These are phyloP conservation scores for Talaromyces nanjingensis DNA, from an alignment of 495 filamentous ascomycete genomes.

Conservation along the genomic window DNA sequence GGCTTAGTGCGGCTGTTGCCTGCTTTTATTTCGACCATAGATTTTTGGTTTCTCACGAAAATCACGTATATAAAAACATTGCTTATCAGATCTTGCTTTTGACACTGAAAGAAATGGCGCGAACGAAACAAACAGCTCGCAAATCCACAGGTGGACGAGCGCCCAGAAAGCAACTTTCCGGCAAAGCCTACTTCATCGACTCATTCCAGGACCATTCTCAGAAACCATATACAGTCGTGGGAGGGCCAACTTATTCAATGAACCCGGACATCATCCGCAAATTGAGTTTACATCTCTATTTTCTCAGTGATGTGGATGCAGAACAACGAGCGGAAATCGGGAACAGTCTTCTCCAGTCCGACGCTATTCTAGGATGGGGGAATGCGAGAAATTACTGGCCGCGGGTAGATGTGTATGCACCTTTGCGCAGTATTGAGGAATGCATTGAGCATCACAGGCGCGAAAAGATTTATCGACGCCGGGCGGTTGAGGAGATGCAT, in stretches of 20 bases:
- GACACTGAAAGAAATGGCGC: no score
- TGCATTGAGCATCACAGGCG: constrained; percentile 1
- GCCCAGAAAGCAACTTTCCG: not conserved
- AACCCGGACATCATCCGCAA: not conserved
- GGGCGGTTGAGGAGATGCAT: constrained; percentile 1
- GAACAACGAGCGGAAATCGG: not conserved
- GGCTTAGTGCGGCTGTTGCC: not conserved
- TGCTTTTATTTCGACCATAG: not conserved
- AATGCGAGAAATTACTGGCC: constrained; percentile 4
- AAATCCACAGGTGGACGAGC: not conserved
- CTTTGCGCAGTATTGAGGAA: constrained; percentile 1
- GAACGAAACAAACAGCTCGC: not conserved
- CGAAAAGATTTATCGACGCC: not conserved
- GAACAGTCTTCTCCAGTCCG: not conserved
- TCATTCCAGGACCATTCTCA: not conserved
- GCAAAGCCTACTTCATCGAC: not conserved
- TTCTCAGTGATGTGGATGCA: not conserved
- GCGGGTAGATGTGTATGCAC: constrained; percentile 1
- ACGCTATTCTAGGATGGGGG: not conserved
- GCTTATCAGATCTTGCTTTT: no score
- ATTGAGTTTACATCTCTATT: constrained; percentile 3
- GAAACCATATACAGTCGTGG: not conserved
- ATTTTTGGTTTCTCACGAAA: not conserved
- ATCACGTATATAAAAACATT: no score
- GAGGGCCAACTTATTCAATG: not conserved